Evolutionary conservation across 192 early-diverging fungal species (phyloP), one percentile per base, ranked within the genome.

Genomic region (Coemansia sp.): DNA sequence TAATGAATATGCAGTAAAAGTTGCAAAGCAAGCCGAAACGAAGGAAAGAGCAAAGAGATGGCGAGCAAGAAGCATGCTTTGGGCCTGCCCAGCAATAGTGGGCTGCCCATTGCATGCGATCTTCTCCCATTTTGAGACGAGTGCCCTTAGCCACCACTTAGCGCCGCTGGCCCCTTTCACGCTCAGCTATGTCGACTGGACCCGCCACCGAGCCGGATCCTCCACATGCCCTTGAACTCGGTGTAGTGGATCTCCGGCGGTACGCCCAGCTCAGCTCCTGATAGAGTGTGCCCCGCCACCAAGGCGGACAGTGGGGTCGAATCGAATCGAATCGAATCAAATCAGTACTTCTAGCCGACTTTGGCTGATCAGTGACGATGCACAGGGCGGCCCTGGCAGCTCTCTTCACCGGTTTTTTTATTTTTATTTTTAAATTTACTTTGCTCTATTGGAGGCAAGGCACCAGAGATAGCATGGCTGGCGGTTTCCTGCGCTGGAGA

Each of bases 401-500:
- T 9, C 9, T 11, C 47, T 27, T 9, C 27, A 24, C 12, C 27
- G 22, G 24, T 49, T 35, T 10, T n/a, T 36, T 45, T 20, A 14
- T 37, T 59, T 67, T 20, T 24, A 36, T 43, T 47, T 19, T 46
- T 17, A 8, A 25, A 17, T 27, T 31, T 10, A 36, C n/a, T n/a
- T n/a, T n/a, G n/a, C n/a, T n/a, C n/a, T n/a, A n/a, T n/a, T n/a
- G n/a, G n/a, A n/a, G n/a, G n/a, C n/a, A n/a, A n/a, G n/a, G n/a
- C n/a, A n/a, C 15, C n/a, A 17, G 27, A 42, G 19, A 42, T 49
- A 51, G 47, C 45, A 79, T 80, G 78, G 51, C 77, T 36, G 62
- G 72, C 62, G 72, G 78, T 51, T 75, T 80, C 56, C 65, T 75
- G 65, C 78, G 78, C 64, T 80, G 78, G 78, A 74, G 68, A 62